Evolutionary conservation across 164 flowering plant genomes (phyloP).

Genomic region (Protea cynaroides): DNA sequence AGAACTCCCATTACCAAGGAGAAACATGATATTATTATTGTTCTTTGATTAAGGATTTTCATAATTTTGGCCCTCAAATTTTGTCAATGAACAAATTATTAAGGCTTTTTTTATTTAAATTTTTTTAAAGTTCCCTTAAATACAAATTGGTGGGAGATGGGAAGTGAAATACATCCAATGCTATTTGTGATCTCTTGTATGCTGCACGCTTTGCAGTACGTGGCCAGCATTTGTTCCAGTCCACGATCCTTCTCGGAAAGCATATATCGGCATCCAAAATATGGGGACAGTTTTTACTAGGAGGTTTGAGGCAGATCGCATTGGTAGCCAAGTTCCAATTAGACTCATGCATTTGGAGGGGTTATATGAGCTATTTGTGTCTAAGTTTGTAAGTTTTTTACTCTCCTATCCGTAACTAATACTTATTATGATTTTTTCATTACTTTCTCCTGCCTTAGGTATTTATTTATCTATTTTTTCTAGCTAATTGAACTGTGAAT

Average conservation of each 20-base stretch:
- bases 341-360: conserved; percentile 98
- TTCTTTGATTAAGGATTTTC: not conserved
- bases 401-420: conserved; percentile 5
- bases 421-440: not conserved
- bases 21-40: not conserved
- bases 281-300: conserved; percentile 91
- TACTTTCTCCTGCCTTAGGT: too few species aligned
- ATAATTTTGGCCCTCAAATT: not conserved
- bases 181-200: conserved; percentile 1
- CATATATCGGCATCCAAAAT: conserved; percentile 89
- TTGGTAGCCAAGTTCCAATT: conserved; percentile 92
- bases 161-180: conserved; percentile 4
- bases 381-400: conserved; percentile 70
- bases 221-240: conserved; percentile 99
- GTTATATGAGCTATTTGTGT: conserved; percentile 79
- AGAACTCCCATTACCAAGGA: too few species aligned
- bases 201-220: conserved; percentile 36
- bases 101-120: not conserved
- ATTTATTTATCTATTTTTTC: too few species aligned
- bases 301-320: conserved; percentile 91
- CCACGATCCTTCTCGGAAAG: conserved; percentile 88
- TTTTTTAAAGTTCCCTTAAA: too few species aligned
- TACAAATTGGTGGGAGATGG: not conserved
- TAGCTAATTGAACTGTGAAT: too few species aligned
- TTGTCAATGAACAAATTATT: not conserved